Evolutionary conservation across 192 early-diverging fungal species (phyloP).

Genomic region (Backusella morwellensis): DNA sequence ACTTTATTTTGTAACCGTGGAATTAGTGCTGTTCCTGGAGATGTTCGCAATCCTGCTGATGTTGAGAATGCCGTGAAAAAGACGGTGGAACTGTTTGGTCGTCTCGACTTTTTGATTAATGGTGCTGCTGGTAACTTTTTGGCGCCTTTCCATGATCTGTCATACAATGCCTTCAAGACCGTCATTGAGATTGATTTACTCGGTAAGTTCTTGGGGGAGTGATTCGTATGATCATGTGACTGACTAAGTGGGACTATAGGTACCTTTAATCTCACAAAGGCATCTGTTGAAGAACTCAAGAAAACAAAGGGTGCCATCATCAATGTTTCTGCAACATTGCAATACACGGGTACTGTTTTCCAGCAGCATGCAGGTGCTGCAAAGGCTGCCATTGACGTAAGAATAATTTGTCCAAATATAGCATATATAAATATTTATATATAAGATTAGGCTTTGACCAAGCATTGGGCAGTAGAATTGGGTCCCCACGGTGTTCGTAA

Average conservation of each 20-base stretch:
- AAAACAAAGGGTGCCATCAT: slow-evolving; percentile 60
- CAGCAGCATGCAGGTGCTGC: slow-evolving; percentile 39
- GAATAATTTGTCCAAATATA: background rate
- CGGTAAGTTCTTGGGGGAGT: background rate
- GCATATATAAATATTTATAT: slow-evolving; percentile 13
- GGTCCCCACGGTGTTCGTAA: slow-evolving; percentile 67
- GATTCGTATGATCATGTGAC: background rate
- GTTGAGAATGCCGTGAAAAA: slow-evolving; percentile 58
- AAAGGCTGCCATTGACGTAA: slow-evolving; percentile 40
- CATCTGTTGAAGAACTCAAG: slow-evolving; percentile 67
- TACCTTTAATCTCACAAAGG: slow-evolving; percentile 77
- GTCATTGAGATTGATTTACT: slow-evolving; percentile 57
- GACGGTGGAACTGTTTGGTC: slow-evolving; percentile 59
- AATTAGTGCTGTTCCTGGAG: slow-evolving; percentile 48
- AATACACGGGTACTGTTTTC: slow-evolving; percentile 52
- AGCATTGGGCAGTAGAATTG: slow-evolving; percentile 68
- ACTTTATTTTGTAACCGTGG: background rate
- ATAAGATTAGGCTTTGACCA: slow-evolving; percentile 56
- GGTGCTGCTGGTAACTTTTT: slow-evolving; percentile 79
- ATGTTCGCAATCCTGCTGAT: slow-evolving; percentile 61
- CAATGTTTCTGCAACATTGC: slow-evolving; percentile 70
- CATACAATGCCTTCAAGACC: slow-evolving; percentile 70
- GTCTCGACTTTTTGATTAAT: slow-evolving; percentile 58
- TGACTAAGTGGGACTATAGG: slow-evolving; percentile 34
- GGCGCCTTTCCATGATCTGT: slow-evolving; percentile 58